Conservation (phyloP, 495 filamentous ascomycete species). For the Pseudomonodictys pantanalensis region DNA sequence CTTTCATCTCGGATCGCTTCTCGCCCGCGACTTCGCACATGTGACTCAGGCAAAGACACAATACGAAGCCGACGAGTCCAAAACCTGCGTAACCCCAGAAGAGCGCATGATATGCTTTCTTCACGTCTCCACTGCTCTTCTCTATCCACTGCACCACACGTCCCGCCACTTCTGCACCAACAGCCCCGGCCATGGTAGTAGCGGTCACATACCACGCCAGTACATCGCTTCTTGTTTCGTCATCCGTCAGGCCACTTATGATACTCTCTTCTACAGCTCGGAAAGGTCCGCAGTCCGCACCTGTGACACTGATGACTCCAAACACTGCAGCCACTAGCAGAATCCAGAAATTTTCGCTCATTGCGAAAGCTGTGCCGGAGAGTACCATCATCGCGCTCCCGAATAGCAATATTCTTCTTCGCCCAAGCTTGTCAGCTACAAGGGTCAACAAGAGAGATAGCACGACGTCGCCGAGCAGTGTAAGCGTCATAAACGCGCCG, state of each 20-base stretch:
- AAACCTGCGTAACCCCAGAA: slow-evolving; percentile 71
- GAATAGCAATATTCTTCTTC: slow-evolving; percentile 60
- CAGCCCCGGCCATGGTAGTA: slow-evolving; percentile 60
- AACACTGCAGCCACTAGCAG: slow-evolving; percentile 70
- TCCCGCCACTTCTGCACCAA: slow-evolving; percentile 65
- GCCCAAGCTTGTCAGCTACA: slow-evolving; percentile 70
- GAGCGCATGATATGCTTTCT: slow-evolving; percentile 62
- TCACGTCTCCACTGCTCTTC: slow-evolving; percentile 49
- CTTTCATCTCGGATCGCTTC: slow-evolving; percentile 22
- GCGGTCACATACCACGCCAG: slow-evolving; percentile 50
- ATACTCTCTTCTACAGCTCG: slow-evolving; percentile 87
- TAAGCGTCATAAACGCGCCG: slow-evolving; percentile 85
- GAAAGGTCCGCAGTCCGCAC: slow-evolving; percentile 55
- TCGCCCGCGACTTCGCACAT: slow-evolving; percentile 53
- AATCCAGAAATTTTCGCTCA: slow-evolving; percentile 70
- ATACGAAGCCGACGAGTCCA: slow-evolving; percentile 61
- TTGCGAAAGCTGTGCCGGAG: slow-evolving; percentile 65
- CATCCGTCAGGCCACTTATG: slow-evolving; percentile 66
- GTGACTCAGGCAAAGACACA: slow-evolving; percentile 57
- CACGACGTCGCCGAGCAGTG: slow-evolving; percentile 72
- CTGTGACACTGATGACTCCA: slow-evolving; percentile 79
- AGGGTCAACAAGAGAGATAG: slow-evolving; percentile 73
- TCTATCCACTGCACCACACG: slow-evolving; percentile 58
- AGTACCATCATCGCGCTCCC: slow-evolving; percentile 67
- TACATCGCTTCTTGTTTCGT: slow-evolving; percentile 46